phyloP scores from a whole-genome alignment of 225 moss, liverwort and hornwort genomes.

The Neckera pumila region DNA sequence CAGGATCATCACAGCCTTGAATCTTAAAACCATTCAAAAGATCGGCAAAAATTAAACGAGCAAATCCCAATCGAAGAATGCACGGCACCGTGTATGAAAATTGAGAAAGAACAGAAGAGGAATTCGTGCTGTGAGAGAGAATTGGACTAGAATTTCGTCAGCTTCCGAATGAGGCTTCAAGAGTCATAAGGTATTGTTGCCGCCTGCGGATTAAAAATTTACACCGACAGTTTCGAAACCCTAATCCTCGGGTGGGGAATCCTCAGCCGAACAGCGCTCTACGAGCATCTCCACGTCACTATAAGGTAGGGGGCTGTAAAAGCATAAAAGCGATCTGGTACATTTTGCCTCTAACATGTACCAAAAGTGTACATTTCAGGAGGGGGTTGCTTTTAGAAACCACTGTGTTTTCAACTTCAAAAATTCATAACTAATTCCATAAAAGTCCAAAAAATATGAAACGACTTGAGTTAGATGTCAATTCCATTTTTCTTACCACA shows the following conservation, averaged over 20 bases:
- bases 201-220: no score
- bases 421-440: no score
- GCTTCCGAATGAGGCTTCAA: conserved; percentile 26
- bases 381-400: no score
- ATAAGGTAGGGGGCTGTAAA: no score
- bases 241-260: background rate
- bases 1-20: background rate
- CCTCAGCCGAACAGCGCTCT: no score
- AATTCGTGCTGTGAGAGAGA: background rate
- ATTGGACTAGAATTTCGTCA: conserved; percentile 25
- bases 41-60: background rate
- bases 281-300: background rate
- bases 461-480: no score
- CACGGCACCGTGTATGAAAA: background rate
- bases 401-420: no score
- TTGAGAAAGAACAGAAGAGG: background rate
- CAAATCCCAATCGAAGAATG: background rate
- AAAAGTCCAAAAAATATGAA: no score
- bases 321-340: no score
- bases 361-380: no score
- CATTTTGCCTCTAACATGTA: no score
- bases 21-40: background rate
- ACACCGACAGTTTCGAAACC: background rate
- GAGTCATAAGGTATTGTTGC: background rate
- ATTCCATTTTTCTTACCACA: no score